Evolutionary conservation across 208 protist species (phyloP).

Genomic region (Tritrichomonas foetus): DNA sequence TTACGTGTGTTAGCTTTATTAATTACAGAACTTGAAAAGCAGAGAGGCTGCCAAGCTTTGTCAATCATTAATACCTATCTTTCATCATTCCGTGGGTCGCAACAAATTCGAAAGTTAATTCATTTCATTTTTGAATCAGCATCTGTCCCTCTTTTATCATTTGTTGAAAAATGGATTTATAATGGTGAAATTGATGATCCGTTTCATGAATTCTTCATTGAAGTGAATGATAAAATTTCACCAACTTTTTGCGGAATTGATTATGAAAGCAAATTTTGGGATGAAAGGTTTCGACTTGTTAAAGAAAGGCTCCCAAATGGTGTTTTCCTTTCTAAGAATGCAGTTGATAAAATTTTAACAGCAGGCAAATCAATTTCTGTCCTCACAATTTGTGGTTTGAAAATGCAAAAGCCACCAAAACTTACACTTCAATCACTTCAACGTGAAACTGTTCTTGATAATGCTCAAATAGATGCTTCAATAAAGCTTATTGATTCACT

Average conservation of each 20-base stretch:
- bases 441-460: slow-evolving; percentile 2
- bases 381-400: neutral
- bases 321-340: neutral
- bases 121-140: neutral
- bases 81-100: neutral
- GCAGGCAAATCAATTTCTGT: neutral
- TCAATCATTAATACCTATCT: neutral
- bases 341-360: neutral
- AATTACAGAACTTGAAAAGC: neutral
- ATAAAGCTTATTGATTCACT: neutral
- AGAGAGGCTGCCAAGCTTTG: neutral
- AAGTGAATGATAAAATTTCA: neutral
- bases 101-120: neutral
- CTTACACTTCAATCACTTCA: neutral
- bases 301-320: neutral
- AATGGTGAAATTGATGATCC: slow-evolving; percentile 21
- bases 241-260: neutral
- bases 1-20: neutral
- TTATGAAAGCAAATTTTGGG: slow-evolving; percentile 31
- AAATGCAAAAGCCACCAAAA: neutral
- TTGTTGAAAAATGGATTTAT: slow-evolving; percentile 39
- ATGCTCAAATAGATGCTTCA: neutral
- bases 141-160: neutral
- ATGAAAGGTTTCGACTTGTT: neutral
- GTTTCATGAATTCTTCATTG: slow-evolving; percentile 34